phyloP scores from a whole-genome alignment of 225 moss, liverwort and hornwort species.

The Rhytidiadelphus loreus region DNA sequence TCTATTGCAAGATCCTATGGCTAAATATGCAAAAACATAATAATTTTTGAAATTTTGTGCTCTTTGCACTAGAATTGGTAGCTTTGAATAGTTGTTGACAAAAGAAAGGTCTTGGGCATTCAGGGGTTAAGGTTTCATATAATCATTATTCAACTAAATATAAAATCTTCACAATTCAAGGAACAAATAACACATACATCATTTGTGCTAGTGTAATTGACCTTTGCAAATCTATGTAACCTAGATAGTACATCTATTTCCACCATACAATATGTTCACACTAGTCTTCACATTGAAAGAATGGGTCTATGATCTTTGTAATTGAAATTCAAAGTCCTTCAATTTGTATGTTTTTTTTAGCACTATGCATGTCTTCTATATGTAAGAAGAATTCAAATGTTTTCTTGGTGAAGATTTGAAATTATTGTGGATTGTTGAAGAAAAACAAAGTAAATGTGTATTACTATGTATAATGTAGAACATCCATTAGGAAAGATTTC shows the following conservation, averaged over 20 bases:
- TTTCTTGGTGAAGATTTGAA: not conserved
- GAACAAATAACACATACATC: not conserved
- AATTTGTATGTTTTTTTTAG: not conserved
- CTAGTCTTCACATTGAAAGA: not conserved
- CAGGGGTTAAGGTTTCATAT: not conserved
- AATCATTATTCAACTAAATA: not conserved
- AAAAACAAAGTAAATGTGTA: not conserved
- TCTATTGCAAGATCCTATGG: too few relatives aligned
- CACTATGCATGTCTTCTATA: not conserved
- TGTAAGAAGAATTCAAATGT: not conserved
- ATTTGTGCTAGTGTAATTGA: fast-evolving
- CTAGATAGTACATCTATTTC: not conserved
- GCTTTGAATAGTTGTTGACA: not conserved
- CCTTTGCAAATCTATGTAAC: not conserved
- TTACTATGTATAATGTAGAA: not conserved
- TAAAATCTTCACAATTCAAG: not conserved
- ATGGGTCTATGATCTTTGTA: not conserved
- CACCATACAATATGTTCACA: not conserved
- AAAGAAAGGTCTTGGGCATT: not conserved
- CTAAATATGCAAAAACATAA: not conserved
- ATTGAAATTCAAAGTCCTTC: not conserved
- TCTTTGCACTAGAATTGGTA: not conserved
- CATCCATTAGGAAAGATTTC: too few relatives aligned
- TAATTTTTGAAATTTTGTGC: not conserved
- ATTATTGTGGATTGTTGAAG: not conserved